Evolutionary conservation across 345 rosid genomes (phyloP).

Genomic region (Syzygium grande): DNA sequence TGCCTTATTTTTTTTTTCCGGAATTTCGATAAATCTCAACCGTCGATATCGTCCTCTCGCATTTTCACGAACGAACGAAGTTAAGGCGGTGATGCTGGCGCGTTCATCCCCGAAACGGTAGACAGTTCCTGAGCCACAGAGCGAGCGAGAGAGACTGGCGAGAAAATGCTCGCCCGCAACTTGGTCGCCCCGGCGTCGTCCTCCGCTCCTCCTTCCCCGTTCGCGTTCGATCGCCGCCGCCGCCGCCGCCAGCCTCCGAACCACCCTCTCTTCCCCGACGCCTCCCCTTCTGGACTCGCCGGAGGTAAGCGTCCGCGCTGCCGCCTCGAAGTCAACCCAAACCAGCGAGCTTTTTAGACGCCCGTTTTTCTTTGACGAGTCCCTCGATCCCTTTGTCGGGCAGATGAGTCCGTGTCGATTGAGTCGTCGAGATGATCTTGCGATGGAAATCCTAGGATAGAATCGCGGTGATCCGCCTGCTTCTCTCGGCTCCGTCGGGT

Average conservation of each 20-base stretch:
- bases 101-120: background rate
- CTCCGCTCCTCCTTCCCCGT: background rate
- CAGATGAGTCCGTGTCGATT: background rate
- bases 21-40: background rate
- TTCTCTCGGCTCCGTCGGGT: background rate
- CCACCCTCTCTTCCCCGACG: background rate
- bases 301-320: background rate
- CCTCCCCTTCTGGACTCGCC: background rate
- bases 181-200: background rate
- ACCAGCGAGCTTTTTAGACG: background rate
- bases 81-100: background rate
- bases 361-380: background rate
- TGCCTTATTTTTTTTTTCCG: too few species aligned
- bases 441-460: background rate
- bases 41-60: too few species aligned
- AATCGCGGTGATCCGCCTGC: background rate
- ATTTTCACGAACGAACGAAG: background rate
- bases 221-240: background rate
- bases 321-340: background rate
- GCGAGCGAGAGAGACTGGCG: background rate
- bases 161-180: background rate
- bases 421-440: background rate
- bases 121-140: background rate
- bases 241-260: background rate
- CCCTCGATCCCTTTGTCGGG: background rate